Base-by-base conservation (phyloP, 352 stramenopile genomes). In the Pythium insidiosum region DNA sequence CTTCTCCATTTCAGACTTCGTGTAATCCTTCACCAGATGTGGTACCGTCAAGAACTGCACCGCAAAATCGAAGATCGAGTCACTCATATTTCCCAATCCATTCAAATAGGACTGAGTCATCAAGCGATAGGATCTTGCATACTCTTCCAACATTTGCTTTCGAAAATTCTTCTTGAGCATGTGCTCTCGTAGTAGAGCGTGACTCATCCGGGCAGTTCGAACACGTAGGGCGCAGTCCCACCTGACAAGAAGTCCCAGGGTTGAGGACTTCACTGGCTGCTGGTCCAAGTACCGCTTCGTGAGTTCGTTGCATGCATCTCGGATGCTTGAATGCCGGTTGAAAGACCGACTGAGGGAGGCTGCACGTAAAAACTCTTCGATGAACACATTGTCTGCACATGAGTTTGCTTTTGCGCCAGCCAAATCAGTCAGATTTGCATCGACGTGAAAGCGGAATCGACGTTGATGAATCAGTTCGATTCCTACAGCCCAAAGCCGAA, bases 1-100 rank as follows among this genome's bases (percentile, higher is more conserved):
- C 22, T 58, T 43, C 9, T 55, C 37, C 3, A 59, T 58, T 68
- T 85, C 76, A n/a, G 50, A 58, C 19, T 66, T 66, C 2, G 75
- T 86, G 51, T 94, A 92, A 5, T 77, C 68, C 55, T 84, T 73
- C 15, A 89, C 73, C 22, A 94, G 62, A 43, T 84, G 74, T 13
- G 82, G 80, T 1, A 91, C 79, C 0, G 82, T 94, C 21, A 94
- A 55, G 24, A 94, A 87, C 46, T 94, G 82, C 20, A 88, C 81
- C 5, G 79, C 82, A 48, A 94, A 94, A 52, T 94, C 82, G 47
- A 94, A 92, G 51, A 94, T 88, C 1, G 74, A 88, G 43, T 94
- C 82, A 44, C 66, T 86, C 12, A 77, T 84, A 23, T 88, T 89
- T 5, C 77, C 82, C 5, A 94, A 61, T 3, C 82, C 82, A 28